These are phyloP conservation scores for Raphanus hybrid DNA, from an alignment of 441 rosid genomes.

Conservation along the genomic window DNA sequence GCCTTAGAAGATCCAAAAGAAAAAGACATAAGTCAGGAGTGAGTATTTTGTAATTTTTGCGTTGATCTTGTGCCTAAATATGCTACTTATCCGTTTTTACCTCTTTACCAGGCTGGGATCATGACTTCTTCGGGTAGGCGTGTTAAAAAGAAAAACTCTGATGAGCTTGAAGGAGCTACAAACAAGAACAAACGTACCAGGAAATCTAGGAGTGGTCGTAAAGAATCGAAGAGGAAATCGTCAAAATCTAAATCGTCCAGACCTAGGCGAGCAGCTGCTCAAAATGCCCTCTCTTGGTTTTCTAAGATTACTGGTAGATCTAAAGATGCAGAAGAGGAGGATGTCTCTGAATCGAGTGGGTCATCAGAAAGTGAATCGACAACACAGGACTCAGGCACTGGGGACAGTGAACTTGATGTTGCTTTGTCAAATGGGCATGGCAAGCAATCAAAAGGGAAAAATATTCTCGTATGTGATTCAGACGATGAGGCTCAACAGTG, in stretches of 20 bases:
- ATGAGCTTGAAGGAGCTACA: constrained; percentile 63
- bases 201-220: constrained; percentile 64
- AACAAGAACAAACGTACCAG: constrained; percentile 51
- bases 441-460: constrained; percentile 76
- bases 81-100: constrained; percentile 28
- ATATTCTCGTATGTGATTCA: constrained; percentile 54
- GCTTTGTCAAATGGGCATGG: constrained; percentile 54
- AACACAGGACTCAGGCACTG: constrained; percentile 59
- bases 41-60: constrained; percentile 40
- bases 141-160: constrained; percentile 85
- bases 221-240: constrained; percentile 62
- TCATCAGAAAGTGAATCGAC: constrained; percentile 77
- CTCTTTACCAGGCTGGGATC: constrained; percentile 61
- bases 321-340: constrained; percentile 68
- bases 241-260: constrained; percentile 74
- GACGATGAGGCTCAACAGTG: constrained; percentile 50
- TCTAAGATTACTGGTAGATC: constrained; percentile 84
- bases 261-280: constrained; percentile 97
- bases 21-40: constrained; percentile 77
- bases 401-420: constrained; percentile 71
- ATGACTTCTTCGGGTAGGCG: constrained; percentile 98
- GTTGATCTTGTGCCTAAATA: constrained; percentile 18
- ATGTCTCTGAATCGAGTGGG: constrained; percentile 60
- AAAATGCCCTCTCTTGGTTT: constrained; percentile 87
- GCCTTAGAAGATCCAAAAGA: constrained; percentile 74